phyloP scores from a whole-genome alignment of 2,329 filamentous ascomycete species.

The Lasiodiplodia theobromae region DNA sequence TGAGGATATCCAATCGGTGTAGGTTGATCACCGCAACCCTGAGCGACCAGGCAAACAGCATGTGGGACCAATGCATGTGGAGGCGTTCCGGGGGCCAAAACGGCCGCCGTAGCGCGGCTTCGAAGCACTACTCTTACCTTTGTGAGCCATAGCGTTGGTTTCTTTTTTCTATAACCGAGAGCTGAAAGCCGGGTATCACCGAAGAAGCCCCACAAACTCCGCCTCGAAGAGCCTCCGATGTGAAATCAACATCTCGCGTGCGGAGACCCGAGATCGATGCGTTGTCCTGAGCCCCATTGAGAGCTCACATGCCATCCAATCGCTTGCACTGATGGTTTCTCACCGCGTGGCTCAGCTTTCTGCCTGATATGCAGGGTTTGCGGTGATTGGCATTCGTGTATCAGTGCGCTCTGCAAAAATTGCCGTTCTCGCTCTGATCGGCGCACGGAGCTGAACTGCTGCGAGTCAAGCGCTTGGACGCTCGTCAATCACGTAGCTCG shows the following conservation, averaged over 20 bases:
- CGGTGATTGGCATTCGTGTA: neutral
- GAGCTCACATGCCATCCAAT: neutral
- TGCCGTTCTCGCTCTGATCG: constrained; percentile 1
- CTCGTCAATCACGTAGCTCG: neutral
- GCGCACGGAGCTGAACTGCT: constrained; percentile 1
- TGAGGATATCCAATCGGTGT: neutral
- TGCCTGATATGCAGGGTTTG: constrained; percentile 5
- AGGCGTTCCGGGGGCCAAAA: neutral
- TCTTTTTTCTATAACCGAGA: neutral
- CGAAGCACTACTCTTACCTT: neutral
- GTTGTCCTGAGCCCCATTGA: neutral
- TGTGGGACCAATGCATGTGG: neutral
- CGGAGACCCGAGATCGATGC: neutral
- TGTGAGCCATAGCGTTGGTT: neutral
- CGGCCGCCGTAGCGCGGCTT: neutral
- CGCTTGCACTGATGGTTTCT: neutral
- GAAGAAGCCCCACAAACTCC: neutral
- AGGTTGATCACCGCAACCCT: too few relatives aligned
- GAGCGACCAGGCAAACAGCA: neutral
- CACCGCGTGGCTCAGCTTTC: neutral
- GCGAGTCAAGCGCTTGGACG: neutral
- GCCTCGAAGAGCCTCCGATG: neutral
- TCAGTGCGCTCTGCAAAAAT: neutral
- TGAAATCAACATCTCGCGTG: neutral
- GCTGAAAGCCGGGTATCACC: neutral